Evolutionary conservation across 352 stramenopile genomes (phyloP).

Genomic region (Phytophthora hybrid): DNA sequence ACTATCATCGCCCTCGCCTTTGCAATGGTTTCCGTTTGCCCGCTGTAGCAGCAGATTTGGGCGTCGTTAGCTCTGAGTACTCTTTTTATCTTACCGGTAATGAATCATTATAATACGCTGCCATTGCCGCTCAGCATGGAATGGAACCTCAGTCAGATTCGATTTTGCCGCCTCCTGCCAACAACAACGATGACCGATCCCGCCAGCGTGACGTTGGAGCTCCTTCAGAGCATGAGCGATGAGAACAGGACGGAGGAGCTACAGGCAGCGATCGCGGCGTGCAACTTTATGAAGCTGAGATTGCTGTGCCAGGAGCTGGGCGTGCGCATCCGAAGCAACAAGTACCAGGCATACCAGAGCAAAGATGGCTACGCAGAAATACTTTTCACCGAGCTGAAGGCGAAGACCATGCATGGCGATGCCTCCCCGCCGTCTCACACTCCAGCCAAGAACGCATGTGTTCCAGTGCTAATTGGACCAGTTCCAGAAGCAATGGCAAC

Average conservation of each 20-base stretch:
- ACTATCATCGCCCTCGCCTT: no score
- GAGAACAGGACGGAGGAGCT: conserved; percentile 5
- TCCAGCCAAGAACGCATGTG: no score
- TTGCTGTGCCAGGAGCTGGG: conserved; percentile 1
- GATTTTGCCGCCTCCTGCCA: conserved; percentile 2
- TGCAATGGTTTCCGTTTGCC: no score
- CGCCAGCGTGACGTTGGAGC: neutral
- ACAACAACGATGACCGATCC: conserved; percentile 1
- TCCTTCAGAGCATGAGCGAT: neutral
- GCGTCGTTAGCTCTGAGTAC: no score
- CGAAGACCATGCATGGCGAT: neutral
- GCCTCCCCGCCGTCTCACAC: no score
- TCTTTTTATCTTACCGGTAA: no score
- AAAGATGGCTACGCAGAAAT: conserved; percentile 3
- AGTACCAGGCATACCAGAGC: conserved; percentile 10
- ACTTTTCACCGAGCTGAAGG: neutral
- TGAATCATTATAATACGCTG: no score
- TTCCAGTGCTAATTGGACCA: no score
- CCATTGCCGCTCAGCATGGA: neutral
- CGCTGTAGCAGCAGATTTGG: no score
- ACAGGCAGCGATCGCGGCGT: conserved; percentile 1
- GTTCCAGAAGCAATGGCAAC: no score
- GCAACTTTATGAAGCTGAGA: neutral
- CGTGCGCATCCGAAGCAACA: conserved; percentile 3
- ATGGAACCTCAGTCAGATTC: neutral